phyloP scores from a whole-genome alignment of 1,284 basidiomycete genomes.

The Pulveroboletus sp. region DNA sequence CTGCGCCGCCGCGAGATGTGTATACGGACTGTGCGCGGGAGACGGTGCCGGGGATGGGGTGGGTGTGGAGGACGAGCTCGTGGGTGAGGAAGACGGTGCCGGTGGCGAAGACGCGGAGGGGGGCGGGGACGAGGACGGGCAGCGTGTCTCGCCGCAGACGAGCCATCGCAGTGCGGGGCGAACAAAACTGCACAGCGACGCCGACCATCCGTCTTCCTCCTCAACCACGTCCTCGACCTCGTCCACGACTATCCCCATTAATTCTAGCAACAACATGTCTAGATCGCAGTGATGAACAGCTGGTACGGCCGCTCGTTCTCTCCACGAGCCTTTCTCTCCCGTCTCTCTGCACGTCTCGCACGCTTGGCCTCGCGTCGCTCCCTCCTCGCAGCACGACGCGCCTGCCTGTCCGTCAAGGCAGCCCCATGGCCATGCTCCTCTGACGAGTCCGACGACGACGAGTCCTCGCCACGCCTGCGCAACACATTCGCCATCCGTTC shows the following conservation, averaged over 20 bases:
- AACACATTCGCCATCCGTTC: conserved; percentile 21
- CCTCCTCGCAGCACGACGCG: conserved; percentile 14
- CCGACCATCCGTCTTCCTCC: neutral
- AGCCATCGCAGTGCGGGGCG: conserved; percentile 21
- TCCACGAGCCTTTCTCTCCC: conserved; percentile 17
- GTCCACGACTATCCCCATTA: too few species aligned
- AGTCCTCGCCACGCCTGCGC: conserved; percentile 3
- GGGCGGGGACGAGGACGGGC: conserved; percentile 25
- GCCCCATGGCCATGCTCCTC: conserved; percentile 5
- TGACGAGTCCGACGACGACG: conserved; percentile 1
- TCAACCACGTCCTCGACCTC: too few species aligned
- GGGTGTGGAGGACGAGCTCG: conserved; percentile 58
- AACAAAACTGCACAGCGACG: neutral
- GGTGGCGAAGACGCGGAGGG: conserved; percentile 64
- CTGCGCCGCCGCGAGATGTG: conserved; percentile 67
- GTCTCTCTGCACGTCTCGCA: conserved; percentile 13
- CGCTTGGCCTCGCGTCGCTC: conserved; percentile 17
- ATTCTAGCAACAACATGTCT: neutral
- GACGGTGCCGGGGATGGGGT: conserved; percentile 59
- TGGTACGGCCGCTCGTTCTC: conserved; percentile 26
- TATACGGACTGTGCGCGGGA: conserved; percentile 70
- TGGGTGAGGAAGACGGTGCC: conserved; percentile 79
- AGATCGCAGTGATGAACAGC: conserved; percentile 22
- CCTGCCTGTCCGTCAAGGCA: conserved; percentile 2
- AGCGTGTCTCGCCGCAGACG: conserved; percentile 42